phyloP scores from a whole-genome alignment of 2,329 filamentous ascomycete genomes.

The Pseudogymnoascus sp. region DNA sequence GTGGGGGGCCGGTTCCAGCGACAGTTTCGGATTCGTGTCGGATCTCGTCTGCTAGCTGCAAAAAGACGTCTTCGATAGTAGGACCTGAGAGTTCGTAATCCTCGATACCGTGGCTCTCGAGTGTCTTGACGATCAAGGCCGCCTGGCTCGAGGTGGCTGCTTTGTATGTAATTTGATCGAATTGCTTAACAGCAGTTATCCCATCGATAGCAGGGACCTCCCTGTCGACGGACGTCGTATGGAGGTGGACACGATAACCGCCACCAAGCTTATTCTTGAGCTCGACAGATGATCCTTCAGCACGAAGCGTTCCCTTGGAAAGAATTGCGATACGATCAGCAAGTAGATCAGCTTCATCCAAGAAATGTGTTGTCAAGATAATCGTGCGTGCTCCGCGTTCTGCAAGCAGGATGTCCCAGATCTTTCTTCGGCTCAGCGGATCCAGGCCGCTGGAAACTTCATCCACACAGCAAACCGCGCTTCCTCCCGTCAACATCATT shows the following conservation, averaged over 20 bases:
- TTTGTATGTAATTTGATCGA: slow-evolving; percentile 67
- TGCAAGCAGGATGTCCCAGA: slow-evolving; percentile 87
- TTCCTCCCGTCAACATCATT: slow-evolving; percentile 92
- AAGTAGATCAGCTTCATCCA: slow-evolving; percentile 86
- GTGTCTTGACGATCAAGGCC: slow-evolving; percentile 58
- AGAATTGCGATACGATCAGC: slow-evolving; percentile 84
- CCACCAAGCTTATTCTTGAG: slow-evolving; percentile 76
- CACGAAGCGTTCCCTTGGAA: slow-evolving; percentile 74
- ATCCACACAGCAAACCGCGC: slow-evolving; percentile 80
- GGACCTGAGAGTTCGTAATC: slow-evolving; percentile 84
- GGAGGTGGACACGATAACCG: slow-evolving; percentile 74
- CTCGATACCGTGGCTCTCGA: slow-evolving; percentile 59
- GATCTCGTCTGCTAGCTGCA: slow-evolving; percentile 77
- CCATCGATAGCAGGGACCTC: slow-evolving; percentile 43
- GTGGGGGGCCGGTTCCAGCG: slow-evolving; percentile 15
- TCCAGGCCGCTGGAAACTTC: slow-evolving; percentile 87
- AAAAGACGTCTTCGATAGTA: slow-evolving; percentile 87
- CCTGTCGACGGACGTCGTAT: slow-evolving; percentile 45
- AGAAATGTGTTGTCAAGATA: slow-evolving; percentile 83
- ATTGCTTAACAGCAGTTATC: slow-evolving; percentile 49
- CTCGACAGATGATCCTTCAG: slow-evolving; percentile 75
- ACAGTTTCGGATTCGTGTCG: slow-evolving; percentile 39
- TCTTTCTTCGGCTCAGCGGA: slow-evolving; percentile 75
- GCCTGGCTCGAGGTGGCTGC: slow-evolving; percentile 63
- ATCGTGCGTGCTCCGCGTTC: slow-evolving; percentile 78